Base-by-base conservation (phyloP, 2,329 filamentous ascomycete genomes). In the Coleophoma cylindrospora region DNA sequence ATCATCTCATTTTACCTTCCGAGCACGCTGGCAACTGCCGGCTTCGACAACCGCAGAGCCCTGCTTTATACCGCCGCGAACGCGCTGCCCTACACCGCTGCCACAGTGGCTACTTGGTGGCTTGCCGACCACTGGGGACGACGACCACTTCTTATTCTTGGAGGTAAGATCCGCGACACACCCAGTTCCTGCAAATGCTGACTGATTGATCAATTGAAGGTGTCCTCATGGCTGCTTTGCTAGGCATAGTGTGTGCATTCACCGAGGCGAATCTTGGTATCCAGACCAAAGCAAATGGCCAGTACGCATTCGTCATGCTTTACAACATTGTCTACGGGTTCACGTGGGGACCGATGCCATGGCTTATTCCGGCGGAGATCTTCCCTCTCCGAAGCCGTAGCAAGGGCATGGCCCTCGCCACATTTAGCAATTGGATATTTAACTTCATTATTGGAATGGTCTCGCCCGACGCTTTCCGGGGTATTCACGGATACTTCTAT, bases 1-100 rank as follows among this genome's bases (percentile, higher is more conserved):
- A 66, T 71, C 56, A 70, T 70, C 50, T 70, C 68, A 4, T 71
- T 70, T 54, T 71, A 72, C 46, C 65, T 71, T 13, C 68, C 68
- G 1, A 66, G 60, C 17, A 66, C 67, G 0, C 61, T 70, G 2
- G 52, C 66, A 11, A 50, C 61, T 8, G 66, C 68, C n/a, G 68
- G 68, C 0, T 68, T 68, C 49, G 62, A 65, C 54, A 57, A 69
- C 12, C 53, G 61, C 22, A 66, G 68, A 17, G 15, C 69, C 0
- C 62, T 71, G 1, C 61, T 72, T 15, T 70, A 65, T 55, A 70
- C 69, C 1, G 69, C 64, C 13, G 69, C 67, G 1, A 71, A 71
- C 45, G 63, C 69, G 0, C 43, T 71, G 34, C 68, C 67, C 2
- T 71, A 72, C 50, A 66, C 64, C 7, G 63, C 67, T n/a, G 68